Percentiles rank a stretch among this genome's conserved stretches.
phyloP scores from a whole-genome alignment of 352 stramenopile species.

The Phytopythium mirpurense region DNA sequence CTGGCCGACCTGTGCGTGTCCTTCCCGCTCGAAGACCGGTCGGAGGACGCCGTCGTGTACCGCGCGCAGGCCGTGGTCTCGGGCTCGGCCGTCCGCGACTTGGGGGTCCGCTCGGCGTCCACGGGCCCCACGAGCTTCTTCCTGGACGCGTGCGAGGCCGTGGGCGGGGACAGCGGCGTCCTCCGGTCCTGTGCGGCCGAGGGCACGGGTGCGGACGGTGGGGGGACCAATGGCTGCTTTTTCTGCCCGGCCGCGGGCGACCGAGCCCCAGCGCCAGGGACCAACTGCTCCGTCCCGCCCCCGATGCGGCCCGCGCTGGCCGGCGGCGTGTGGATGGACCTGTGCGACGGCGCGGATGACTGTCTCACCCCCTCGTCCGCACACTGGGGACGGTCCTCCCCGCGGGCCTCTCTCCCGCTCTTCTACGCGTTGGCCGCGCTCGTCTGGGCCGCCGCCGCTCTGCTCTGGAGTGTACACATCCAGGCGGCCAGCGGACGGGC shows the following conservation, averaged over 20 bases:
- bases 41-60: constrained; percentile 26
- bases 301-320: constrained; percentile 22
- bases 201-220: too few species aligned
- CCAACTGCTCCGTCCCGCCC: constrained; percentile 19
- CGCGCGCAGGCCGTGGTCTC: constrained; percentile 13
- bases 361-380: constrained; percentile 23
- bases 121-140: constrained; percentile 18
- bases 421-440: constrained; percentile 33
- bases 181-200: constrained; percentile 54
- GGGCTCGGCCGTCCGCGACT: constrained; percentile 2
- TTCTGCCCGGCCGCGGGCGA: too few species aligned
- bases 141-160: constrained; percentile 51
- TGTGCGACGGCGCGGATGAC: constrained; percentile 33
- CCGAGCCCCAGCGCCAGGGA: too few species aligned
- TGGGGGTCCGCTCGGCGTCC: constrained; percentile 3
- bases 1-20: constrained; percentile 44
- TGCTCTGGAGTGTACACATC: constrained; percentile 54
- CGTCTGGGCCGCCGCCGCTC: constrained; percentile 23
- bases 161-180: constrained; percentile 32
- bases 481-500: constrained; percentile 15
- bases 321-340: constrained; percentile 44
- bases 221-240: too few species aligned
- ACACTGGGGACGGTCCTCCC: neutral
- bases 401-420: constrained; percentile 10
- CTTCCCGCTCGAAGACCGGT: constrained; percentile 31